Evolutionary conservation across 2,329 filamentous ascomycete genomes (phyloP).

Genomic region (Beauveria asiatica): DNA sequence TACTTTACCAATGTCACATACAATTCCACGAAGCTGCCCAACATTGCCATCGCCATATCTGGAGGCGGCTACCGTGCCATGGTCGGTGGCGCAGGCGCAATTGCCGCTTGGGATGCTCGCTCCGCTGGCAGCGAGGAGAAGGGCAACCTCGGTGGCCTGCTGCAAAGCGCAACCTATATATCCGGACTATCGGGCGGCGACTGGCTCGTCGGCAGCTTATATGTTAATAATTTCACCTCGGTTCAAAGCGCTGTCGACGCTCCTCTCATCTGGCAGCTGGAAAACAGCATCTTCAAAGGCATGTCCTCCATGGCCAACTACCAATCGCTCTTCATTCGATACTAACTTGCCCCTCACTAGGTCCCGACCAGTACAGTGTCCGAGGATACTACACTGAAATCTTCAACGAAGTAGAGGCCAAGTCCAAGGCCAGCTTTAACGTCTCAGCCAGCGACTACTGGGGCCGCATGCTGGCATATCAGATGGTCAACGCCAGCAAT

Average conservation of each 20-base stretch:
- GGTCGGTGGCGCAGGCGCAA: slow-evolving; percentile 70
- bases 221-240: slow-evolving; percentile 66
- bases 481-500: slow-evolving; percentile 62
- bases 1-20: slow-evolving; percentile 60
- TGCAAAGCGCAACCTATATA: slow-evolving; percentile 75
- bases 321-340: slow-evolving; percentile 4
- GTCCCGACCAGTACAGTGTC: slow-evolving; percentile 18
- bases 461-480: slow-evolving; percentile 67
- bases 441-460: slow-evolving; percentile 73
- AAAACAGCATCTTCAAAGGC: slow-evolving; percentile 28
- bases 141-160: slow-evolving; percentile 69
- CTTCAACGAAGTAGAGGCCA: slow-evolving; percentile 47
- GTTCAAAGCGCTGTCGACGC: slow-evolving; percentile 32
- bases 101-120: slow-evolving; percentile 71
- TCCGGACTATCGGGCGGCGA: slow-evolving; percentile 73
- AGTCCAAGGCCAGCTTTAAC: slow-evolving; percentile 51
- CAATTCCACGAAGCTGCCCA: slow-evolving; percentile 47
- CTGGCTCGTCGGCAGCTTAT: slow-evolving; percentile 69
- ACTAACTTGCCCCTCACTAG: slow-evolving; percentile 24
- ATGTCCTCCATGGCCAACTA: slow-evolving; percentile 1
- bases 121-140: slow-evolving; percentile 37
- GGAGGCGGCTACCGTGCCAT: slow-evolving; percentile 81
- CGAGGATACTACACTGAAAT: slow-evolving; percentile 53
- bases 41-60: slow-evolving; percentile 67
- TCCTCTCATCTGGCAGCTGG: slow-evolving; percentile 28